phyloP scores from a whole-genome alignment of 192 early-diverging fungal species.

The Thamnidium elegans region DNA sequence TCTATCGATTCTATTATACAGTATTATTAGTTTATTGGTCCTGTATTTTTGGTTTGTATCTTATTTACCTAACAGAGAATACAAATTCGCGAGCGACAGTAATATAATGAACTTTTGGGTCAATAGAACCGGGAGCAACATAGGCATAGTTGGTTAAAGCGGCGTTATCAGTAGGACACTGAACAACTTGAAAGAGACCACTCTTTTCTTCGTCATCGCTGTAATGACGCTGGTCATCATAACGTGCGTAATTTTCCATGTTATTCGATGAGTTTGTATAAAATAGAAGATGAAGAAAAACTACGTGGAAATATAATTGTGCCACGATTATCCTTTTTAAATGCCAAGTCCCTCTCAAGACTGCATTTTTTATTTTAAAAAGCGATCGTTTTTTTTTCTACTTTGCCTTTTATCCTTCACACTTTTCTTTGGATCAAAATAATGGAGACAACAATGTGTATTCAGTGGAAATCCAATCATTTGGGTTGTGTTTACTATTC shows the following conservation, averaged over 20 bases:
- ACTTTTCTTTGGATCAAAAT: neutral
- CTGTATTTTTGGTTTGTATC: too few relatives aligned
- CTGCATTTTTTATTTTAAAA: too few relatives aligned
- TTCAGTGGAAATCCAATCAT: neutral
- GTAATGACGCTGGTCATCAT: neutral
- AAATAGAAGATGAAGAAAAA: neutral
- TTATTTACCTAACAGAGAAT: constrained; percentile 82
- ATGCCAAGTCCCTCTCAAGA: too few relatives aligned
- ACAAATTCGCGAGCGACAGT: constrained; percentile 75
- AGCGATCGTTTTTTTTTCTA: too few relatives aligned
- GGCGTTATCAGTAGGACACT: constrained; percentile 44
- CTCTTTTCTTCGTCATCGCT: neutral
- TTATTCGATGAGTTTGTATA: neutral
- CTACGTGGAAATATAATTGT: neutral
- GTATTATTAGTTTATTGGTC: too few relatives aligned
- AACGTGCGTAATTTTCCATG: neutral
- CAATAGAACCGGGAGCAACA: constrained; percentile 70
- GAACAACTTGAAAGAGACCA: constrained; percentile 35
- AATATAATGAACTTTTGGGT: constrained; percentile 65
- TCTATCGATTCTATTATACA: constrained; percentile 40
- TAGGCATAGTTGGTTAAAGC: constrained; percentile 78
- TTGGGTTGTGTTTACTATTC: constrained; percentile 6
- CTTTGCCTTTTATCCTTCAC: too few relatives aligned
- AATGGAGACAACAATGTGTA: neutral
- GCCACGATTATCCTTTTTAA: too few relatives aligned